A percentile compares a stretch with the other conserved stretches of the same genome.
phyloP scores from a whole-genome alignment of 495 filamentous ascomycete genomes.

The Tuber aestivum region DNA sequence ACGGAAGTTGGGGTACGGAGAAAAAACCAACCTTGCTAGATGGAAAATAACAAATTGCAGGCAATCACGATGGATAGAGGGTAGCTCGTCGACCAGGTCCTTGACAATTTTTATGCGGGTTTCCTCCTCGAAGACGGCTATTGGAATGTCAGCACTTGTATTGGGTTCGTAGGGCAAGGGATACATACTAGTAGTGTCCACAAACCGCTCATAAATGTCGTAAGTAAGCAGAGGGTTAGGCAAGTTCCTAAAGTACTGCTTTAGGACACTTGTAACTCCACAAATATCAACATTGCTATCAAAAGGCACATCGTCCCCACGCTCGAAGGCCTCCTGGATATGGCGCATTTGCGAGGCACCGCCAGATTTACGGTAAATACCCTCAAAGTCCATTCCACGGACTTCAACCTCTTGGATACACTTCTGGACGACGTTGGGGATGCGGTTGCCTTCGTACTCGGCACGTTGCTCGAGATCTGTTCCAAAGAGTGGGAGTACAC shows the following conservation, averaged over 20 bases:
- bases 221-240: conserved; percentile 87
- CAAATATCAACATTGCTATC: conserved; percentile 93
- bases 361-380: conserved; percentile 96
- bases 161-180: neutral
- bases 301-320: conserved; percentile 75
- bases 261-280: conserved; percentile 88
- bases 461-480: conserved; percentile 80
- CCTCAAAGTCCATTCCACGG: conserved; percentile 95
- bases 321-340: conserved; percentile 87
- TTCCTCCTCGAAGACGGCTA: conserved; percentile 52
- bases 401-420: conserved; percentile 98
- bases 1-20: neutral
- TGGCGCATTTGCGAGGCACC: conserved; percentile 78
- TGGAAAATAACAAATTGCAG: conserved; percentile 95
- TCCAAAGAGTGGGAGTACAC: conserved; percentile 62
- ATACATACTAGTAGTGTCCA: conserved; percentile 66
- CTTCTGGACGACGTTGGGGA: conserved; percentile 82
- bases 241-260: conserved; percentile 95
- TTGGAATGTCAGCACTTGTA: conserved; percentile 24
- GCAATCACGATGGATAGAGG: conserved; percentile 73
- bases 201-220: conserved; percentile 81
- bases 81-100: conserved; percentile 66
- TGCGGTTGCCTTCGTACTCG: conserved; percentile 81
- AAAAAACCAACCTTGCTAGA: conserved; percentile 50
- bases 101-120: conserved; percentile 64